phyloP scores from a whole-genome alignment of 305 asterid genomes.

The Coffea humblotiana region DNA sequence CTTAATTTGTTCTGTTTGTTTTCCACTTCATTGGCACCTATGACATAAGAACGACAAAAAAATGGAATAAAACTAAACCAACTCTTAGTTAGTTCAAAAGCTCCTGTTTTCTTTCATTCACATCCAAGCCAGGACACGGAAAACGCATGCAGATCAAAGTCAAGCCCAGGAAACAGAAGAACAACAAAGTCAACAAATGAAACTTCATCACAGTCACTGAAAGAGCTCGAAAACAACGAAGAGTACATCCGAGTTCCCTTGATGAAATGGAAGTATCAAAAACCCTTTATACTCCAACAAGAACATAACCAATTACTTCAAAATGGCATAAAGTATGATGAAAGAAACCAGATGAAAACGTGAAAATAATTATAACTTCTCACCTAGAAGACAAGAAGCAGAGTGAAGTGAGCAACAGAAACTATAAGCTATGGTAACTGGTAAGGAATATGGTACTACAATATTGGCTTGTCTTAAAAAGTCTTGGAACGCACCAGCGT shows the following conservation, averaged over 20 bases:
- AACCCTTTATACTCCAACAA: neutral
- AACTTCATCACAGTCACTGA: neutral
- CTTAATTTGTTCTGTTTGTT: no score
- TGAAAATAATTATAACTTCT: neutral
- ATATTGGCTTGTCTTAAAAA: neutral
- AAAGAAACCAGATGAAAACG: neutral
- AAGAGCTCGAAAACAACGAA: neutral
- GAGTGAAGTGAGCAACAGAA: neutral
- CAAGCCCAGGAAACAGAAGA: neutral
- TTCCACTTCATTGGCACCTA: no score
- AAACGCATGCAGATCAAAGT: neutral
- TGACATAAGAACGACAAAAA: no score
- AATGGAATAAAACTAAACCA: neutral
- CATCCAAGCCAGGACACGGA: no score
- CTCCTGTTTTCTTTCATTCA: neutral
- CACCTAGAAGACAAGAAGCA: constrained; percentile 1
- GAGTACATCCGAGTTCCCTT: neutral
- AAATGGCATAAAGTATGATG: neutral
- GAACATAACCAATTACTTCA: neutral
- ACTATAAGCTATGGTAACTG: neutral
- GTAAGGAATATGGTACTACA: neutral
- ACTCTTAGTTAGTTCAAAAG: neutral
- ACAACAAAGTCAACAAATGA: neutral
- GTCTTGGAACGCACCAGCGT: neutral
- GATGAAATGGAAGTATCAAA: neutral